These are phyloP conservation scores for Podospora sp. DNA, from an alignment of 495 filamentous ascomycete genomes.

Conservation along the genomic window DNA sequence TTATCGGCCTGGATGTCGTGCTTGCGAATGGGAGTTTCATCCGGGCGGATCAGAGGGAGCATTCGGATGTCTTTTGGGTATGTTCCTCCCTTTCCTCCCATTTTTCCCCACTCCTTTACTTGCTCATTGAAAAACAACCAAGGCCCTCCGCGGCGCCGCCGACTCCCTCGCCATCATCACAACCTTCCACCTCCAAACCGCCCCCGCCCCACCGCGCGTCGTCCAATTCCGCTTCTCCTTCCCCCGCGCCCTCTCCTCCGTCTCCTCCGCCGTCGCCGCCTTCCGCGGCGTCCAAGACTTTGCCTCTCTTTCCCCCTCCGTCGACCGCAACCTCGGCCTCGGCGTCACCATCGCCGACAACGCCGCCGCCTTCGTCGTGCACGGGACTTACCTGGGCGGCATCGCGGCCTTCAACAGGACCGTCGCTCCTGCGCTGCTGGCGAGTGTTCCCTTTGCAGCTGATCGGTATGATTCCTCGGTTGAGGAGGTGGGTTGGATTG, in stretches of 20 bases:
- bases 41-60: constrained; percentile 38
- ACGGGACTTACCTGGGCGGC: constrained; percentile 22
- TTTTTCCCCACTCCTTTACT: neutral
- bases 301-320: constrained; percentile 18
- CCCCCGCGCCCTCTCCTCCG: constrained; percentile 5
- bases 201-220: constrained; percentile 50
- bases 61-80: constrained; percentile 57
- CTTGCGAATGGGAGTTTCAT: constrained; percentile 59
- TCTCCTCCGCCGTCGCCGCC: neutral
- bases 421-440: constrained; percentile 19
- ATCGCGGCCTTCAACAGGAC: constrained; percentile 15
- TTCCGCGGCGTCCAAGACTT: constrained; percentile 17
- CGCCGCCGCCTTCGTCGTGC: constrained; percentile 14
- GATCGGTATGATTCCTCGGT: constrained; percentile 2
- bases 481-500: constrained; percentile 18
- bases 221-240: constrained; percentile 38
- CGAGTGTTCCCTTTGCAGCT: neutral
- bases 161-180: constrained; percentile 61
- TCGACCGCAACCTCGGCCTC: constrained; percentile 22
- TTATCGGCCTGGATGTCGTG: constrained; percentile 64
- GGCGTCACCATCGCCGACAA: constrained; percentile 17
- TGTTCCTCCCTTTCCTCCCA: no score
- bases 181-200: constrained; percentile 56
- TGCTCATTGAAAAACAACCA: no score
- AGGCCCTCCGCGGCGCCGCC: constrained; percentile 59